Conservation (phyloP, 441 rosid species). For the Aleurites moluccanus region DNA sequence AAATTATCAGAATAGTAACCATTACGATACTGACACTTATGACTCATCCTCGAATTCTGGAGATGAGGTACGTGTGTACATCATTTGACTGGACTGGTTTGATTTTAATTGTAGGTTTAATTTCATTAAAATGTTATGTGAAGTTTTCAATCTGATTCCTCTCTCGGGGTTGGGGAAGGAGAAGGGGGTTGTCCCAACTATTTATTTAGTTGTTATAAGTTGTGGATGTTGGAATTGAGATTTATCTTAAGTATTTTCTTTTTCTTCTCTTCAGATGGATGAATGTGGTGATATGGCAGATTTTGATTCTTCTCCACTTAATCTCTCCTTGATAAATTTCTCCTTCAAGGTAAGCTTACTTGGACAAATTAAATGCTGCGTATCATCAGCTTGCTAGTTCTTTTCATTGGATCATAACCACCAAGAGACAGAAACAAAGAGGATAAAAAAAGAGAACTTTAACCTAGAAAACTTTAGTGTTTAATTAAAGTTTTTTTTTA, state of each 20-base stretch:
- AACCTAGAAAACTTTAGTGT: neutral
- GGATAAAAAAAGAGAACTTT: no score
- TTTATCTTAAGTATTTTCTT: neutral
- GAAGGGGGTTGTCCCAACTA: neutral
- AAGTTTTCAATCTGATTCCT: neutral
- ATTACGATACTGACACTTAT: conserved; percentile 36
- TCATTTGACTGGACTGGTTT: neutral
- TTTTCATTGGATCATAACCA: no score
- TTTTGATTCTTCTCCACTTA: conserved; percentile 51
- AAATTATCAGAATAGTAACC: conserved; percentile 45
- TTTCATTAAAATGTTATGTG: neutral
- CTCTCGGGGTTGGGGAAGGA: neutral
- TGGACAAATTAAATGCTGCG: neutral
- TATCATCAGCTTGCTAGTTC: no score
- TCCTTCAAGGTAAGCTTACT: conserved; percentile 63
- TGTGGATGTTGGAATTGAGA: neutral
- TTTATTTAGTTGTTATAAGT: neutral
- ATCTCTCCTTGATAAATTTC: conserved; percentile 65
- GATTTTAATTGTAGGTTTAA: neutral
- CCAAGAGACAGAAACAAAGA: no score
- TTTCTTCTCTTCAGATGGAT: conserved; percentile 46
- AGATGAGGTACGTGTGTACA: conserved; percentile 48
- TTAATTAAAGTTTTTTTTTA: conserved; percentile 9
- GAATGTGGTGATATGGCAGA: conserved; percentile 63
- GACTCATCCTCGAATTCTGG: conserved; percentile 45